Evolutionary conservation across 495 filamentous ascomycete genomes (phyloP).

Genomic region (Neurospora africana): DNA sequence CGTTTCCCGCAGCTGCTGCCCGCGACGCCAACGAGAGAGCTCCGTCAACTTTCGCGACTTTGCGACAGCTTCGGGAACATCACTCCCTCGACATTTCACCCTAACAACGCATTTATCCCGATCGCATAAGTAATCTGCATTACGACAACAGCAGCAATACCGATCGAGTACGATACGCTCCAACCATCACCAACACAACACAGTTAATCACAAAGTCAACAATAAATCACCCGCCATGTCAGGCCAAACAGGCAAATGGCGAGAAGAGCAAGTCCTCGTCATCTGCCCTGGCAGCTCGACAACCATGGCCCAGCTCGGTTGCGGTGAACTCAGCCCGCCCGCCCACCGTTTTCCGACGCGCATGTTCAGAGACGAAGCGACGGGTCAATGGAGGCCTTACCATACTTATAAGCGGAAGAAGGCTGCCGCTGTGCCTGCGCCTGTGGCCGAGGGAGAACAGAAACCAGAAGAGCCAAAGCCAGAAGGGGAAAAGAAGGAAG

Average conservation of each 20-base stretch:
- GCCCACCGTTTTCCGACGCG: slow-evolving; percentile 72
- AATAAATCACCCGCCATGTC: slow-evolving; percentile 25
- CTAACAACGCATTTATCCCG: neutral
- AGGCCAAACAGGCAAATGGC: slow-evolving; percentile 38
- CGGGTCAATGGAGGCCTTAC: slow-evolving; percentile 73
- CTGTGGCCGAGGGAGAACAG: neutral
- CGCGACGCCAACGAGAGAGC: neutral
- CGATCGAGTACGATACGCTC: neutral
- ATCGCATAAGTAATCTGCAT: neutral
- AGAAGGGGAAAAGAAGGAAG: slow-evolving; percentile 15
- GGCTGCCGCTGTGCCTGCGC: slow-evolving; percentile 26
- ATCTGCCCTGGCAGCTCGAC: slow-evolving; percentile 91
- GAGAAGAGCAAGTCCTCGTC: slow-evolving; percentile 50
- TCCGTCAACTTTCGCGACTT: neutral
- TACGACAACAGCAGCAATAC: neutral
- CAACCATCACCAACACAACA: neutral
- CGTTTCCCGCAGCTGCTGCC: neutral
- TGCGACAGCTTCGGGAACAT: neutral
- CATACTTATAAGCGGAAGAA: slow-evolving; percentile 65
- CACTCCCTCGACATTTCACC: neutral
- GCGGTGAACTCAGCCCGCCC: slow-evolving; percentile 85
- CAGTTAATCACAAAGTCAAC: neutral
- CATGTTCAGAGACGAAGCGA: slow-evolving; percentile 80
- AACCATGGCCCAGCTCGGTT: slow-evolving; percentile 86
- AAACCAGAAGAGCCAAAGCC: neutral